Evolutionary conservation across 192 early-diverging fungal genomes (phyloP), one percentile per base, ranked within the genome.

Genomic region (Spinellus fusiger): DNA sequence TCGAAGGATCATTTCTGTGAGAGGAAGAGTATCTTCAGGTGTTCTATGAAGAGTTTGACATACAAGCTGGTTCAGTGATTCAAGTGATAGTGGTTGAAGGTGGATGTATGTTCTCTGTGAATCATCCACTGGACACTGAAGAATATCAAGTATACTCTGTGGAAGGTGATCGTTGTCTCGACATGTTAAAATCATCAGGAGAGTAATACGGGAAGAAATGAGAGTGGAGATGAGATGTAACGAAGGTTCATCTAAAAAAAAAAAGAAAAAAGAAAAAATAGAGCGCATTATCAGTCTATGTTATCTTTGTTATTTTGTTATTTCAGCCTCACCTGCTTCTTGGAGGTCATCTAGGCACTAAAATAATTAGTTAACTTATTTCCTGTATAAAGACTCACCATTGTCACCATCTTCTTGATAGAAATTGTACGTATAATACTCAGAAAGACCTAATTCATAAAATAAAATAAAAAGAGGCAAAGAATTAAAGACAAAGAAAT

Each of bases 311-410:
- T 48, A 48, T 48, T n/a, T 48, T 5, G 29, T 34, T 33, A 33
- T 32, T 33, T 56, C 15, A 3, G 44, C 23, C 49, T 66, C 40
- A 59, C 65, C 65, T 31, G 65, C 65, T 49, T 66, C 56, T 37
- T 66, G 65, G 22, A 66, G 47, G 60, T 66, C 65, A 60, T 66
- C 65, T 49, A 66, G 60, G 18, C 56, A 58, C 65, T 66, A 59
- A 8, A 28, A 44, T 10, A 0, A 35, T 27, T 0, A 27, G 29
- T 16, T 27, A 33, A 18, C 31, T n/a, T n/a, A n/a, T n/a, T 22
- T n/a, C 9, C 15, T 15, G 1, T 26, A 23, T 20, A 27, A 12
- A 29, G 1, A 40, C 23, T 66, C 54, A 66, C 65, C 57, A 66
- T 18, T 16, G 65, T 66, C 31, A 66, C 54, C 65, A 66, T 59